Evolutionary conservation across 2,329 filamentous ascomycete genomes (phyloP), one percentile per base, ranked within the genome.

Genomic region (Pseudocercospora crystallina): DNA sequence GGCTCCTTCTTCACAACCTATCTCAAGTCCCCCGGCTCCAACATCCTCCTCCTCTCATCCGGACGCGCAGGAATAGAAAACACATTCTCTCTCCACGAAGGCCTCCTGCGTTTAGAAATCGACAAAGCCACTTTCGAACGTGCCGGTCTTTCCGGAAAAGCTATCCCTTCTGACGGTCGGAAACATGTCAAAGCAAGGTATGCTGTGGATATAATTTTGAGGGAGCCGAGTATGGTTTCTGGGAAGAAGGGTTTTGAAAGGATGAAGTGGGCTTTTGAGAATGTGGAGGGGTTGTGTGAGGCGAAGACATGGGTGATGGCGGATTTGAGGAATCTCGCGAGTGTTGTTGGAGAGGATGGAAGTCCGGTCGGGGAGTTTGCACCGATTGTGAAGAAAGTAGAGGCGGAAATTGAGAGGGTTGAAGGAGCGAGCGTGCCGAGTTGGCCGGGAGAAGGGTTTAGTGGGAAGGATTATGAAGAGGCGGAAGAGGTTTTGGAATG

Each of bases 231-330:
- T 0, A 96, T 96, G 89, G 69, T 89, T 7, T 85, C 84, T 47
- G 90, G 90, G 3, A 94, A 90, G 68, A 90, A 87, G 57, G 86
- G 84, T 0, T 96, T 95, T 63, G 85, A 91, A 56, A 78, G 89
- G 39, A 74, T 96, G 11, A 68, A 85, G 5, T 88, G 88, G 76
- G 89, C 90, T 11, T 90, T 85, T 68, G 85, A 86, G 61, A 89
- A 90, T 56, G 89, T 89, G 15, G 20, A 26, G 7, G 20, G 20
- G 20, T 75, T 96, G 15, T 81, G 79, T 42, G 71, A 77, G 38
- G 82, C 85, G 1, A 63, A 85, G 15, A 81, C 81, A 1, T 96
- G 92, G 90, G 73, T 97, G 0, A 91, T 94, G 61, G 85, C 79
- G 63, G 86, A 90, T 61, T 67, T 84, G 43, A 29, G 62, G 48